Evolutionary conservation across 2,329 filamentous ascomycete species (phyloP).

Genomic region (Ascochyta koolunga): DNA sequence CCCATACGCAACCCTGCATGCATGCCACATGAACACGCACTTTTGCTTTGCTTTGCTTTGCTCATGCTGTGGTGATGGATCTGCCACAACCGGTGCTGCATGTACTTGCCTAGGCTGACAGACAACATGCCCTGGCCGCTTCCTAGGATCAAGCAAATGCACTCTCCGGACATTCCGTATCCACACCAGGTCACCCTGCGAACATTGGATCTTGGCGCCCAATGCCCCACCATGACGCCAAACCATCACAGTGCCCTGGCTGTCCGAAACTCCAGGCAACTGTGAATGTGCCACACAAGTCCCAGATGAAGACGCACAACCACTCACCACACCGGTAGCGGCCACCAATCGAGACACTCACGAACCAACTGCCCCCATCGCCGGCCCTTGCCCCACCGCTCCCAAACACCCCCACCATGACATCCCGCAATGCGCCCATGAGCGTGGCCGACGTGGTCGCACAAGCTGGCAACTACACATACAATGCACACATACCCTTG

Average conservation of each 20-base stretch:
- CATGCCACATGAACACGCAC: constrained; percentile 36
- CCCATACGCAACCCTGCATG: constrained; percentile 13
- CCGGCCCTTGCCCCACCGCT: not conserved
- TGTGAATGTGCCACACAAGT: constrained; percentile 17
- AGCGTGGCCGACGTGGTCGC: constrained; percentile 78
- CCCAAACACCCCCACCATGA: constrained; percentile 25
- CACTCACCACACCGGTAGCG: constrained; percentile 30
- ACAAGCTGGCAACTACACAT: constrained; percentile 80
- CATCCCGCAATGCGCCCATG: constrained; percentile 58
- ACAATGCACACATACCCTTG: constrained; percentile 76
- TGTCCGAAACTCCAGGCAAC: constrained; percentile 22
- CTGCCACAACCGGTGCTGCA: not conserved
- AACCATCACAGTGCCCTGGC: constrained; percentile 32
- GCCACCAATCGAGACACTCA: not conserved
- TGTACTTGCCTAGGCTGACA: not conserved
- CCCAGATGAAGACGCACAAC: constrained; percentile 40
- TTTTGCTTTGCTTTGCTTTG: no score
- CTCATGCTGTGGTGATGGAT: constrained; percentile 14
- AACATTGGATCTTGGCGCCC: constrained; percentile 20
- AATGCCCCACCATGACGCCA: constrained; percentile 36
- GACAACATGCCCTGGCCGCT: not conserved
- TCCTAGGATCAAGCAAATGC: not conserved
- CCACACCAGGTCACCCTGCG: not conserved
- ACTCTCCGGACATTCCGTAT: not conserved
- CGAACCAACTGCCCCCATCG: not conserved